These are phyloP conservation scores for Termitomyces sp. DNA, from an alignment of 768 basidiomycete species.

Conservation along the genomic window DNA sequence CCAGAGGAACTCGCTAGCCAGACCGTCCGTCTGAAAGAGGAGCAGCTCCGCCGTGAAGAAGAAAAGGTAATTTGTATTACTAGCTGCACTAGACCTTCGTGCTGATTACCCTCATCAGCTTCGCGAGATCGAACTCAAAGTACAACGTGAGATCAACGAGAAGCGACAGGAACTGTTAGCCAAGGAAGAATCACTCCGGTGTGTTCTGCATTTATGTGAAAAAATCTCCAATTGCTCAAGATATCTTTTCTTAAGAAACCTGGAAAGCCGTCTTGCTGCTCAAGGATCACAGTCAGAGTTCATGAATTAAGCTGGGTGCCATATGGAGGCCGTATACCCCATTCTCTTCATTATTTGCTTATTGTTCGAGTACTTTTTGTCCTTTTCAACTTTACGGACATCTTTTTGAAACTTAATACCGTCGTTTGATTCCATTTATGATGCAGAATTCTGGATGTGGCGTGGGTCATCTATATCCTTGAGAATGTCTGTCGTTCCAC, in stretches of 20 bases:
- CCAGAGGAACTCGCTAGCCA: constrained; percentile 97
- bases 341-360: constrained; percentile 17
- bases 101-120: constrained; percentile 42
- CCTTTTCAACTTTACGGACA: constrained; percentile 25
- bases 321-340: constrained; percentile 16
- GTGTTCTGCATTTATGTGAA: neutral
- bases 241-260: constrained; percentile 57
- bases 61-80: constrained; percentile 61
- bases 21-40: constrained; percentile 96
- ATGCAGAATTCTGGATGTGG: constrained; percentile 2
- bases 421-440: constrained; percentile 7
- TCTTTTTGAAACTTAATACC: constrained; percentile 5
- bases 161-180: constrained; percentile 95
- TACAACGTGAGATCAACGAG: constrained; percentile 97
- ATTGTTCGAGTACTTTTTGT: constrained; percentile 19
- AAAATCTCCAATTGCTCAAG: neutral
- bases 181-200: constrained; percentile 93
- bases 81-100: constrained; percentile 4
- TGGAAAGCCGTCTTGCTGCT: constrained; percentile 88
- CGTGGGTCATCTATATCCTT: constrained; percentile 6
- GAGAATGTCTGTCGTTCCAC: neutral
- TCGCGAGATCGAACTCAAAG: constrained; percentile 96
- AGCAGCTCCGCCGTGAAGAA: constrained; percentile 95
- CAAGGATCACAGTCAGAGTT: constrained; percentile 83
- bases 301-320: constrained; percentile 46